These are phyloP conservation scores for Chaetomiaceae sp. DNA, from an alignment of 2,329 filamentous ascomycete species.

Conservation along the genomic window DNA sequence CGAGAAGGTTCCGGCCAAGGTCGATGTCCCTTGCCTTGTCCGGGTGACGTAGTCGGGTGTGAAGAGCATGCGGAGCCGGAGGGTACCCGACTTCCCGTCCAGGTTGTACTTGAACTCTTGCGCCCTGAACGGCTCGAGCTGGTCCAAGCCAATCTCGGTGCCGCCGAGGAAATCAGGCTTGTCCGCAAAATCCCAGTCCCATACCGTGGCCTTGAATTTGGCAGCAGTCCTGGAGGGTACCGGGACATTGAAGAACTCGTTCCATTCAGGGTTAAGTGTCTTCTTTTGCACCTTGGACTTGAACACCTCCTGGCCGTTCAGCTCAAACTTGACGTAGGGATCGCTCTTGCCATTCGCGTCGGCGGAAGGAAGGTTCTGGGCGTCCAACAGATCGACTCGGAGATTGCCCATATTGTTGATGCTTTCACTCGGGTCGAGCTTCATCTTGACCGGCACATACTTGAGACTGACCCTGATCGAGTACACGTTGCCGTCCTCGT, in stretches of 20 bases:
- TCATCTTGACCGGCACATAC: slow-evolving; percentile 92
- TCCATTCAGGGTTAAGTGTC: slow-evolving; percentile 91
- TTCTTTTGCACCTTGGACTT: slow-evolving; percentile 98
- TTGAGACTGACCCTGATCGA: slow-evolving; percentile 89
- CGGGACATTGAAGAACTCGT: slow-evolving; percentile 85
- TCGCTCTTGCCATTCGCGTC: slow-evolving; percentile 97
- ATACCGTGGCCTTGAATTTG: slow-evolving; percentile 77
- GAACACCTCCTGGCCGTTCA: slow-evolving; percentile 85
- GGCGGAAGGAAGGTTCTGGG: slow-evolving; percentile 79
- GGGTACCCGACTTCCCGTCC: slow-evolving; percentile 82
- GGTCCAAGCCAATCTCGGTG: slow-evolving; percentile 68
- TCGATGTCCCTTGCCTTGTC: slow-evolving; percentile 82
- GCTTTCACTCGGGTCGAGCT: slow-evolving; percentile 87
- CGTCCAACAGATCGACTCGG: slow-evolving; percentile 88
- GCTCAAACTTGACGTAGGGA: slow-evolving; percentile 89
- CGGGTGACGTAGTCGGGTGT: slow-evolving; percentile 87
- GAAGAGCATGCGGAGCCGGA: slow-evolving; percentile 84
- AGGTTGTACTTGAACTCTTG: slow-evolving; percentile 71
- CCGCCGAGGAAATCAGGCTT: slow-evolving; percentile 87
- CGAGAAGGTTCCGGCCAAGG: slow-evolving; percentile 86
- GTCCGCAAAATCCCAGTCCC: slow-evolving; percentile 95
- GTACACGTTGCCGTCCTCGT: slow-evolving; percentile 69
- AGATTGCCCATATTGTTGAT: slow-evolving; percentile 99
- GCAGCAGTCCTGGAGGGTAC: slow-evolving; percentile 81
- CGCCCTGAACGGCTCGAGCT: slow-evolving; percentile 79